A percentile compares a stretch with the other conserved stretches of the same genome.
phyloP scores from a whole-genome alignment of 2,329 filamentous ascomycete genomes.

The Colletotrichum euphorbiae region DNA sequence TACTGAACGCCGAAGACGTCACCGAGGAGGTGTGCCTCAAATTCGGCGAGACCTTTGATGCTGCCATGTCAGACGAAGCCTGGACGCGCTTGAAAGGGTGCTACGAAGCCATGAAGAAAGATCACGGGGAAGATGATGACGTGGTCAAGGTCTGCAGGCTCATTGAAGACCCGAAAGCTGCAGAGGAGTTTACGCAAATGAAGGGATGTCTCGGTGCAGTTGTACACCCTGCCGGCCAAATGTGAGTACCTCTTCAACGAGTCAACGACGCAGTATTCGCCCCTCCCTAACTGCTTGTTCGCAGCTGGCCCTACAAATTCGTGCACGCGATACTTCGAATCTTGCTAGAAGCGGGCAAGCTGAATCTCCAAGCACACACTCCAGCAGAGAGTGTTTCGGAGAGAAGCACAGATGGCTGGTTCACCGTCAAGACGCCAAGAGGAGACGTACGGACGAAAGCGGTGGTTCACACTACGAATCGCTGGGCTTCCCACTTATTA shows the following conservation, averaged over 20 bases:
- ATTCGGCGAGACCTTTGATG: slow-evolving; percentile 11
- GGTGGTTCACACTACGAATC: slow-evolving; percentile 70
- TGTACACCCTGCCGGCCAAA: slow-evolving; percentile 9
- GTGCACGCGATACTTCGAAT: neutral
- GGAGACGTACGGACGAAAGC: slow-evolving; percentile 59
- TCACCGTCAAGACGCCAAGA: slow-evolving; percentile 57
- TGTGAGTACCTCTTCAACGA: neutral
- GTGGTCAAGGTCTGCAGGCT: slow-evolving; percentile 17
- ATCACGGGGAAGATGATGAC: neutral
- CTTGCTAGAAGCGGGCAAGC: slow-evolving; percentile 3
- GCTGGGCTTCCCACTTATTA: slow-evolving; percentile 61
- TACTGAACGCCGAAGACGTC: neutral
- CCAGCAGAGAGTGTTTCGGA: neutral
- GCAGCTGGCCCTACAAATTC: slow-evolving; percentile 16
- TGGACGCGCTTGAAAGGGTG: slow-evolving; percentile 2
- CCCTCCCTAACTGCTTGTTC: neutral
- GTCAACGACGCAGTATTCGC: neutral
- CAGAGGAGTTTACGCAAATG: slow-evolving; percentile 17
- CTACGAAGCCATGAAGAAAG: slow-evolving; percentile 13
- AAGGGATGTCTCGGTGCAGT: slow-evolving; percentile 10
- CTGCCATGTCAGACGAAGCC: neutral
- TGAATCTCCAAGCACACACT: slow-evolving; percentile 12
- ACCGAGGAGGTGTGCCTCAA: slow-evolving; percentile 1
- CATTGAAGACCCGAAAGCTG: neutral
- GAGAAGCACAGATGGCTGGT: slow-evolving; percentile 40